Conservation (phyloP, 371 early-diverging fungal genomes). For the Gilbertella persicaria region DNA sequence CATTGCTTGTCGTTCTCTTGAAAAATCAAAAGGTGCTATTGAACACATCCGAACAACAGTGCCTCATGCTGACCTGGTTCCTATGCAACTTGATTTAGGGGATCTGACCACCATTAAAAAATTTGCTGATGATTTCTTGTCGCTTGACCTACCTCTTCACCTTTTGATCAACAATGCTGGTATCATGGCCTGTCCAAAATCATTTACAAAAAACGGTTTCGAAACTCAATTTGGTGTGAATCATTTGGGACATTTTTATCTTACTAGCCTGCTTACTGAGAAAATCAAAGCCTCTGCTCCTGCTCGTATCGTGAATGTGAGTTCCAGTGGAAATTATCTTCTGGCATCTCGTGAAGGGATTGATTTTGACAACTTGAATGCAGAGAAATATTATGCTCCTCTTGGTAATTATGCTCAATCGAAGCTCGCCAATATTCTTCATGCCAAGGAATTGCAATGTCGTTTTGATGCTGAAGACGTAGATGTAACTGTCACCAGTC, state of each 20-base stretch:
- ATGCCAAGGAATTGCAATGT: slow-evolving; percentile 53
- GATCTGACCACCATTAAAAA: slow-evolving; percentile 47
- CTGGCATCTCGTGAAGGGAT: slow-evolving; percentile 12
- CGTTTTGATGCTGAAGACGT: slow-evolving; percentile 25
- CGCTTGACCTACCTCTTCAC: slow-evolving; percentile 44
- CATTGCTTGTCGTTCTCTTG: slow-evolving; percentile 52
- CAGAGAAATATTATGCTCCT: slow-evolving; percentile 23
- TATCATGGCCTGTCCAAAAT: slow-evolving; percentile 63
- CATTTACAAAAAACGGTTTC: slow-evolving; percentile 56
- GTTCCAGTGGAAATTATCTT: slow-evolving; percentile 38
- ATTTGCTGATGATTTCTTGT: slow-evolving; percentile 49
- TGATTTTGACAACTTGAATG: slow-evolving; percentile 36
- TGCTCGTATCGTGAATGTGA: slow-evolving; percentile 56
- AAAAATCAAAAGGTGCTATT: slow-evolving; percentile 44
- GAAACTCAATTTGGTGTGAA: slow-evolving; percentile 47
- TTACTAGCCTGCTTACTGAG: slow-evolving; percentile 60
- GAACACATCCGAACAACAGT: slow-evolving; percentile 49
- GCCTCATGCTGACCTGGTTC: slow-evolving; percentile 36
- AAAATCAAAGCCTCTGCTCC: slow-evolving; percentile 50
- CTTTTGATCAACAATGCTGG: slow-evolving; percentile 64
- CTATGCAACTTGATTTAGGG: slow-evolving; percentile 58
- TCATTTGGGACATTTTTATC: slow-evolving; percentile 73
- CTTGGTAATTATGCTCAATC: slow-evolving; percentile 12
- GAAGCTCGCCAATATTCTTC: slow-evolving; percentile 47
- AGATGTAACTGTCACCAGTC: slow-evolving; percentile 1